phyloP scores from a whole-genome alignment of 176 grass and related monocot species.

The Eragrostis nindensis region DNA sequence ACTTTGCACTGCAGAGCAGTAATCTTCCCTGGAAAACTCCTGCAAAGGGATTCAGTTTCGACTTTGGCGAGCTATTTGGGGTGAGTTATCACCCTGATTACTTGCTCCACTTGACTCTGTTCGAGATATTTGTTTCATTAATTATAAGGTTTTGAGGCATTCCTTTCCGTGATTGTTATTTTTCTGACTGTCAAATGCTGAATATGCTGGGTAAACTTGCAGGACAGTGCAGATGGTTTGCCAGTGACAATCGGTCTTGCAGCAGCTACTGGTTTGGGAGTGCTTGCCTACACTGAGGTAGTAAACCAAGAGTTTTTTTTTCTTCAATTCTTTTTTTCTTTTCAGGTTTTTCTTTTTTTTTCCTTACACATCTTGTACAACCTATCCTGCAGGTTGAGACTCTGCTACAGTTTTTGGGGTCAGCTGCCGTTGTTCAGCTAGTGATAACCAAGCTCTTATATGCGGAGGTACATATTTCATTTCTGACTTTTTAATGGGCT shows the following conservation, averaged over 20 bases:
- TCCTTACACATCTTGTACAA: slow-evolving; percentile 24
- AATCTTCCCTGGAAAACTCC: slow-evolving; percentile 84
- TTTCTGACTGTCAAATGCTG: slow-evolving; percentile 16
- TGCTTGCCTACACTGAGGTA: slow-evolving; percentile 89
- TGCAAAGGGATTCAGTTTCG: slow-evolving; percentile 65
- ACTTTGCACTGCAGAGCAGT: slow-evolving; percentile 72
- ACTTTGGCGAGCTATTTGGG: slow-evolving; percentile 69
- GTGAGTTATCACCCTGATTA: slow-evolving; percentile 50
- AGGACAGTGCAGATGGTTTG: slow-evolving; percentile 75
- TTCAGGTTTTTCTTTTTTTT: background rate
- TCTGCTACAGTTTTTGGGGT: slow-evolving; percentile 90
- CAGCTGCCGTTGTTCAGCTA: slow-evolving; percentile 85
- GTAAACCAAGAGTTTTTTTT: background rate
- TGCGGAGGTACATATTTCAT: slow-evolving; percentile 64
- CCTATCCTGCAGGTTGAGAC: slow-evolving; percentile 79
- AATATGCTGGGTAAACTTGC: slow-evolving; percentile 23
- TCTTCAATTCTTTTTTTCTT: background rate
- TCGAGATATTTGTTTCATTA: slow-evolving; percentile 1
- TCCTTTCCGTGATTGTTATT: background rate
- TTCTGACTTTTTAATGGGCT: slow-evolving; percentile 22
- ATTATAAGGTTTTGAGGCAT: background rate
- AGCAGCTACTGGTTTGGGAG: slow-evolving; percentile 82
- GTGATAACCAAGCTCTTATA: slow-evolving; percentile 69
- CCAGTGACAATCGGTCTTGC: slow-evolving; percentile 82
- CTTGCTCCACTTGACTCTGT: background rate